Evolutionary conservation across 2,329 filamentous ascomycete genomes (phyloP), one percentile per base, ranked within the genome.

Genomic region (Fusarium denticulatum): DNA sequence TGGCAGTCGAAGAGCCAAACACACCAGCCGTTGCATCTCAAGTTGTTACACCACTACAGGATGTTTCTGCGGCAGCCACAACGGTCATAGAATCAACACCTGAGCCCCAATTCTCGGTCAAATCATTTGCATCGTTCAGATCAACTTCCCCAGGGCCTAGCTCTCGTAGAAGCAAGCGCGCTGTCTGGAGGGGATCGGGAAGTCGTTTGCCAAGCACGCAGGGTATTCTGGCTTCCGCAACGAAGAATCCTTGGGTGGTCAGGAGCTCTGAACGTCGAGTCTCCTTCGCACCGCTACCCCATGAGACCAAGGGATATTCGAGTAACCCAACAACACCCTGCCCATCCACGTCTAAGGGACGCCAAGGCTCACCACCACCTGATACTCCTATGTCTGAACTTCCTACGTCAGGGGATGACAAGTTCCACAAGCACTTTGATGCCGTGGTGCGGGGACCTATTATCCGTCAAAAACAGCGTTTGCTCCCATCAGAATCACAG

Each of bases 71-170:
- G 11, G 43, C 47, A 32, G 42, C 62, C 16, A 69, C 63, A 24
- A 60, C 46, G 9, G 26, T 28, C 24, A 57, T 63, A 11, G 36
- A 82, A 37, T 80, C 81, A 5, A 86, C 85, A 1, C 84, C 86
- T 11, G 85, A 88, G 56, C 83, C 85, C 20, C 83, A 84, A 9
- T 81, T 88, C 36, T 85, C 85, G 0, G 82, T 88, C 73, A 88
- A 86, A 69, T 84, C 87, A 1, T 89, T 89, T 75, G 83, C 86
- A 3, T 84, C 85, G 3, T 89, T 89, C 75, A 84, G 87, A 75
- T 86, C 86, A 2, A 84, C 86, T 2, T 87, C 87, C 1, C 85
- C 87, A 2, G 81, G 83, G 45, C 80, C 74, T n/a, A 72, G 70
- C 20, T 69, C 75, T 34, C 72, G 68, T 32, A 49, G 64, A 68